Conservation (phyloP, 1,284 basidiomycete genomes). For the Cryptococcus neoformans region DNA sequence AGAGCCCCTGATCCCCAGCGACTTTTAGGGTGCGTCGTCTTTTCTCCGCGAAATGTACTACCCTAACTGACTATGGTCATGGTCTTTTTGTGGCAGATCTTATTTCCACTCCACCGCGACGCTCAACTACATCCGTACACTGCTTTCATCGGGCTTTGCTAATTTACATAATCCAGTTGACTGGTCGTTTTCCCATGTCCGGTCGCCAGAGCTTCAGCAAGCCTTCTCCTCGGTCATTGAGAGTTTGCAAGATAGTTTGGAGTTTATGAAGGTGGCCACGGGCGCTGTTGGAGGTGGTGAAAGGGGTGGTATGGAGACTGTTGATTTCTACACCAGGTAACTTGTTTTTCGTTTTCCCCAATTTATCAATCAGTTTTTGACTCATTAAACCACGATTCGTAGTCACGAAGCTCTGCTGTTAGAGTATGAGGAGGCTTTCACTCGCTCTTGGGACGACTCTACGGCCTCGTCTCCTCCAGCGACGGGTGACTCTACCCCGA, state of each 20-base stretch:
- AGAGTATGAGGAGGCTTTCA: conserved; percentile 89
- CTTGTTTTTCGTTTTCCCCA: background rate
- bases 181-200: conserved; percentile 91
- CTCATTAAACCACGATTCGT: conserved; percentile 2
- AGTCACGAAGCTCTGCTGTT: conserved; percentile 94
- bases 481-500: conserved; percentile 22
- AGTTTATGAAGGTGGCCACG: conserved; percentile 74
- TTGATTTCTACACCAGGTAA: conserved; percentile 93
- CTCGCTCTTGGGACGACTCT: conserved; percentile 53
- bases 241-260: conserved; percentile 82
- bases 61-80: background rate
- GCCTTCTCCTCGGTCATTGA: conserved; percentile 85
- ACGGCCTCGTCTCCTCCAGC: conserved; percentile 11
- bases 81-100: conserved; percentile 59
- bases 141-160: conserved; percentile 88
- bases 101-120: conserved; percentile 96
- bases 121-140: conserved; percentile 83
- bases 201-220: conserved; percentile 67
- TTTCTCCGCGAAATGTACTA: conserved; percentile 2
- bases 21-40: conserved; percentile 56
- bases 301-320: conserved; percentile 75
- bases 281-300: conserved; percentile 58
- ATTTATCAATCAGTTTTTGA: background rate
- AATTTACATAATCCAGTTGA: conserved; percentile 84
- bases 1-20: conserved; percentile 83